Evolutionary conservation across 805 yeast species (phyloP).

Genomic region (Yarrowia sp.): DNA sequence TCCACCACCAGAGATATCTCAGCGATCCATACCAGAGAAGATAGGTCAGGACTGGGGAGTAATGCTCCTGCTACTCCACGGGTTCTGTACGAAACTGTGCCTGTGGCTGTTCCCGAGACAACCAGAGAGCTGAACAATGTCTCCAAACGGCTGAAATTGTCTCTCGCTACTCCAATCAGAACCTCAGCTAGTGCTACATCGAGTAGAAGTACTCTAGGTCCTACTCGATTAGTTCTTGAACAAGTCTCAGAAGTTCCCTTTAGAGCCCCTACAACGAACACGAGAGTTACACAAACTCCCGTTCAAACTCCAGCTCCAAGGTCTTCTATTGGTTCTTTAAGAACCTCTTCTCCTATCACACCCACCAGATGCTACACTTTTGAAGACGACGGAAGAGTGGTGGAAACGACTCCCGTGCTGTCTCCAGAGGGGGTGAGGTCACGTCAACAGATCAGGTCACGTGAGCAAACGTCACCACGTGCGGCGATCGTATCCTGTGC

Average conservation of each 20-base stretch:
- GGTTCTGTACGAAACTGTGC: background rate
- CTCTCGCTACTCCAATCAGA: constrained; percentile 8
- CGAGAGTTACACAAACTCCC: background rate
- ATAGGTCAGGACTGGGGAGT: background rate
- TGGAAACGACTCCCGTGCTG: background rate
- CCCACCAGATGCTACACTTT: background rate
- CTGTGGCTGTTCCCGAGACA: background rate
- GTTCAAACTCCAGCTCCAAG: too few species aligned
- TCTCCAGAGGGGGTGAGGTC: background rate
- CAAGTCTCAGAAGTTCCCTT: constrained; percentile 7
- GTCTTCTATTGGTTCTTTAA: background rate
- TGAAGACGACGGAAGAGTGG: constrained; percentile 5
- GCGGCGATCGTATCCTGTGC: background rate
- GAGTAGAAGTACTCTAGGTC: background rate
- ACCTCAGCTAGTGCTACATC: background rate
- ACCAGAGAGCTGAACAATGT: background rate
- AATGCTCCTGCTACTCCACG: background rate
- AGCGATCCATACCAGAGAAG: background rate
- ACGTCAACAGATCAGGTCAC: background rate
- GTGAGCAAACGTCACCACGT: background rate
- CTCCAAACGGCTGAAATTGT: constrained; percentile 13
- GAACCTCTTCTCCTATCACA: background rate
- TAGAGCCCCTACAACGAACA: background rate
- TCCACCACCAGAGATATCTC: constrained; percentile 42
- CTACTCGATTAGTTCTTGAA: constrained; percentile 6